Percentiles rank a stretch among this genome's conserved stretches.
Conservation (phyloP, 2,329 filamentous ascomycete species). For the Exophiala xenobiotica region DNA sequence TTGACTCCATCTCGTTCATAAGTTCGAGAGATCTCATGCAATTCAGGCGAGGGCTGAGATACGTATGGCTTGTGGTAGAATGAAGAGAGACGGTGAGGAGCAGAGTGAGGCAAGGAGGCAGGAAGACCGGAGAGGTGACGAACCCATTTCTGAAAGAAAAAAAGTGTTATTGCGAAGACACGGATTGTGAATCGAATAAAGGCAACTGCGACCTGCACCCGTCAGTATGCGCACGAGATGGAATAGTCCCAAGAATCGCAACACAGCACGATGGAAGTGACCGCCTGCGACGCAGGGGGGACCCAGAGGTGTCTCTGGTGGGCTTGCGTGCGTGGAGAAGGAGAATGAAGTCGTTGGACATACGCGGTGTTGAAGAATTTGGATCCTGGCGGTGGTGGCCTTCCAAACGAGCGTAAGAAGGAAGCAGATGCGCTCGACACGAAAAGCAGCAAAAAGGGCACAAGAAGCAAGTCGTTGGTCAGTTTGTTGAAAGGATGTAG, state of each 20-base stretch:
- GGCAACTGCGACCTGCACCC: slow-evolving; percentile 11
- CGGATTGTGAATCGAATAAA: slow-evolving; percentile 10
- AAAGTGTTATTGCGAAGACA: slow-evolving; percentile 15
- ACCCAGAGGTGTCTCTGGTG: neutral
- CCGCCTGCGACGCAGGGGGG: slow-evolving; percentile 5
- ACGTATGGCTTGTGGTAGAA: no score
- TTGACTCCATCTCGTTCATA: slow-evolving; percentile 6
- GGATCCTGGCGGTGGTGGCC: neutral
- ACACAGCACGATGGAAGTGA: slow-evolving; percentile 1
- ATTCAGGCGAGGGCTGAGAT: no score
- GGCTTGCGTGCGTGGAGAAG: slow-evolving; percentile 1
- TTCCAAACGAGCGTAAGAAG: slow-evolving; percentile 23
- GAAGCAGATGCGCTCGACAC: slow-evolving; percentile 17
- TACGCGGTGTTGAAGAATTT: neutral
- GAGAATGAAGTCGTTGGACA: neutral
- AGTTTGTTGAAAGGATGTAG: neutral
- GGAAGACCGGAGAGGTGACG: slow-evolving; percentile 7
- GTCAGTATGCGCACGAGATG: slow-evolving; percentile 16
- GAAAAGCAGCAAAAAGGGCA: slow-evolving; percentile 14
- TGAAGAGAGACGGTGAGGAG: slow-evolving; percentile 1
- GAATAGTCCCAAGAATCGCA: slow-evolving; percentile 1
- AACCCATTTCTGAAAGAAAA: slow-evolving; percentile 24
- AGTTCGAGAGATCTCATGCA: neutral
- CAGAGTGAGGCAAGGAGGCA: slow-evolving; percentile 2
- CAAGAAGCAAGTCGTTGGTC: slow-evolving; percentile 7